Conservation (phyloP, 2,329 filamentous ascomycete species). For the Fusarium pseudonygamai region DNA sequence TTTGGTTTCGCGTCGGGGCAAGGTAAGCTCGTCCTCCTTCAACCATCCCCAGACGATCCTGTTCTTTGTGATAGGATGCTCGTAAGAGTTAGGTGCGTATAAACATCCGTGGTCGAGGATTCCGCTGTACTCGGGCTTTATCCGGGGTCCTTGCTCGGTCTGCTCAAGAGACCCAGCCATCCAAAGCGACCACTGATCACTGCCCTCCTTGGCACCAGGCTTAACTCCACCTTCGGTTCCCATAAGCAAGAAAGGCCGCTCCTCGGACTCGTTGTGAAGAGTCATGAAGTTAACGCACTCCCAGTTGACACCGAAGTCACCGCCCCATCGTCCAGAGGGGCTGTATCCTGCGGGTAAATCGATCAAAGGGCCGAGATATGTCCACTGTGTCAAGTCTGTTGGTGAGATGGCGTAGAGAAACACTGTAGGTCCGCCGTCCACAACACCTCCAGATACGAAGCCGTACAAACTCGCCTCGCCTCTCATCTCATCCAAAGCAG, state of each 20-base stretch:
- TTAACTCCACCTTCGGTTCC: conserved; percentile 54
- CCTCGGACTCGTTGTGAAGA: conserved; percentile 45
- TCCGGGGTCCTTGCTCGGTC: conserved; percentile 16
- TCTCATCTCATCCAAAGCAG: conserved; percentile 38
- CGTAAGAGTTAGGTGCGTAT: conserved; percentile 61
- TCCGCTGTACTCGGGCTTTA: conserved; percentile 54
- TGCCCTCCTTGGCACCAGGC: conserved; percentile 28
- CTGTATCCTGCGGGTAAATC: conserved; percentile 51
- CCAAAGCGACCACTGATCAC: conserved; percentile 49
- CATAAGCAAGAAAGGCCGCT: conserved; percentile 54
- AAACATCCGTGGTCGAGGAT: conserved; percentile 58
- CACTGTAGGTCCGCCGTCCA: conserved; percentile 52
- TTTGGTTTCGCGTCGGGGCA: conserved; percentile 53
- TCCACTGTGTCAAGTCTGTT: conserved; percentile 54
- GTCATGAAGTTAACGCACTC: conserved; percentile 59
- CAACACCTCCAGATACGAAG: conserved; percentile 59
- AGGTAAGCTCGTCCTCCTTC: conserved; percentile 59
- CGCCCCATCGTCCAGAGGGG: conserved; percentile 55
- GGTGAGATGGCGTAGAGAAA: conserved; percentile 58
- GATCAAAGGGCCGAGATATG: conserved; percentile 55
- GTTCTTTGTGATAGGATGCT: conserved; percentile 52
- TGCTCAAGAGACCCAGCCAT: conserved; percentile 49
- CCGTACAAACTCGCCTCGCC: conserved; percentile 52
- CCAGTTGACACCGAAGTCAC: conserved; percentile 62
- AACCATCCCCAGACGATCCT: conserved; percentile 61